Base-by-base conservation (phyloP, 257 asterid species). In the Schizonepeta tenuifolia region DNA sequence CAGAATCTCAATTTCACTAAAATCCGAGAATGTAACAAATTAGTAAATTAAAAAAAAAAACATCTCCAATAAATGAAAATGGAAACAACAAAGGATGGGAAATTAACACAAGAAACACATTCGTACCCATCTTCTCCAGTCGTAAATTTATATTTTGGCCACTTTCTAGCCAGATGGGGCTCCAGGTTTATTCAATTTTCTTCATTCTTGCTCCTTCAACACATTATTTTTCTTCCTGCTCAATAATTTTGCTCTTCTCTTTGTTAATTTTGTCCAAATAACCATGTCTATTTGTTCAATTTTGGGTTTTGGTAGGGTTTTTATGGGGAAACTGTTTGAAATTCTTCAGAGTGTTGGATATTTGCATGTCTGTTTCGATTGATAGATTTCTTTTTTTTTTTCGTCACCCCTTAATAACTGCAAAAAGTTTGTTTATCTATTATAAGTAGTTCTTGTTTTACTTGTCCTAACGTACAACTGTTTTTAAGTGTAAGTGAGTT, bases 121-220 rank as follows among this genome's bases (percentile, higher is more conserved):
- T 63, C 77, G 17, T 55, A 62, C 28, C 83, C 86, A n/a, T 71
- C 83, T 66, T 72, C 83, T 78, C 87, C 83, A 14, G 79, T 91
- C 58, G n/a, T 69, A 31, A 70, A 80, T 85, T 83, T 92, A 14
- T 92, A 92, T 67, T 73, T 74, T 54, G 98, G 96, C 65, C 98
- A 92, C 77, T 88, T 90, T 72, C 79, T 90, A 53, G 87, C 96
- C 80, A 83, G 97, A 92, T 92, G 98, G 98, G 82, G 94, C 77
- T 90, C 96, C 88, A 92, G 97, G 98, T 92, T 66, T 71, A 1
- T 49, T 54, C 26, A 15, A n/a, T 69, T 21, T 72, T 28, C 33
- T 53, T 22, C 17, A 65, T 62, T n/a, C 18, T 41, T 50, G 53
- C 0, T 28, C 15, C 12, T 1, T 51, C 26, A 20, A 14, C 7